These are phyloP conservation scores for Colletotrichum sp. DNA, from an alignment of 2,329 filamentous ascomycete genomes.

Conservation along the genomic window DNA sequence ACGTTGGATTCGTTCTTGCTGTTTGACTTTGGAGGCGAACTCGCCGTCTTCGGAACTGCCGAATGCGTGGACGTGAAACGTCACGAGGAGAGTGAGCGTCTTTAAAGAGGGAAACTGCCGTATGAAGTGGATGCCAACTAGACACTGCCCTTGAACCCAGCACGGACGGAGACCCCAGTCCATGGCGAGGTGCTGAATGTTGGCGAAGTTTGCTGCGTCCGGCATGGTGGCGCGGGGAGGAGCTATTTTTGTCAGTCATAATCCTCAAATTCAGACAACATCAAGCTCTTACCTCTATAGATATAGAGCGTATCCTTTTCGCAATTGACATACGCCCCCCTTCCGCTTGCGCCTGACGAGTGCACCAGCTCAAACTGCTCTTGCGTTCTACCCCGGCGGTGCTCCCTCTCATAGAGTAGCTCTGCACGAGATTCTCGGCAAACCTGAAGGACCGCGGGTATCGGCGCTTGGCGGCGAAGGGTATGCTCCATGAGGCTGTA, in stretches of 20 bases:
- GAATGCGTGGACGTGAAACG: not conserved
- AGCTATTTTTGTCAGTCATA: not conserved
- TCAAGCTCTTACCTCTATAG: not conserved
- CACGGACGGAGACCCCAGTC: constrained; percentile 16
- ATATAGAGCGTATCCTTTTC: not conserved
- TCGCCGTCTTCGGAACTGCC: not conserved
- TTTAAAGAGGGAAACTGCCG: constrained; percentile 1
- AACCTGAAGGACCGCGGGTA: not conserved
- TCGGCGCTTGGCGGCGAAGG: not conserved
- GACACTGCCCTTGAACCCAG: not conserved
- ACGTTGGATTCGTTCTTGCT: not conserved
- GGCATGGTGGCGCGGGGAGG: not conserved
- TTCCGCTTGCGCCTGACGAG: not conserved
- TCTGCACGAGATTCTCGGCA: constrained; percentile 1
- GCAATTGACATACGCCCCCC: not conserved
- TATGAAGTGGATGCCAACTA: not conserved
- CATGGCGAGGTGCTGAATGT: constrained; percentile 13
- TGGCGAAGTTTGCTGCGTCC: not conserved
- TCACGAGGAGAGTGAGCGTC: constrained; percentile 8
- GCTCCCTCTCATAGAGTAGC: not conserved
- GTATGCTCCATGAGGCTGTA: not conserved
- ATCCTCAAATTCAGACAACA: not conserved
- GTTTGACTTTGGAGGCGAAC: not conserved
- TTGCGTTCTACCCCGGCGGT: not conserved
- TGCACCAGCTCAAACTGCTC: not conserved